Evolutionary conservation across 768 basidiomycete genomes (phyloP), one percentile per base, ranked within the genome.

Genomic region (Psilocybe cyanescens): DNA sequence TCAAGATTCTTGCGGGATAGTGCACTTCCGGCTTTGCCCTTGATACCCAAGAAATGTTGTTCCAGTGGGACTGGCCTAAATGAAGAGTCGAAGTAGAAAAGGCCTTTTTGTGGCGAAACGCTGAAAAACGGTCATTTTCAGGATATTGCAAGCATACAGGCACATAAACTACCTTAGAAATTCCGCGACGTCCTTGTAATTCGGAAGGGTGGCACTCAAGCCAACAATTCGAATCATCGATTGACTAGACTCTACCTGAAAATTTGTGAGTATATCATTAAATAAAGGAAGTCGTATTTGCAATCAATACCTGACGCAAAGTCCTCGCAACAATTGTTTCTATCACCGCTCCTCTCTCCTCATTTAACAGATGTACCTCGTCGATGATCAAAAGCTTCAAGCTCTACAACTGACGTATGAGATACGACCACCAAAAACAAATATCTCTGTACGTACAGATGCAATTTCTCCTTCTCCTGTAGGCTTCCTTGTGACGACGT

Each of bases 281-380:
- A 24, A 24, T 9, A 16, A 12, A 30, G 12, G 29, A 16, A n/a
- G 3, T 9, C n/a, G 24, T n/a, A 48, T 24, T 16, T 12, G 29
- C n/a, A 19, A 1, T 16, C 16, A 44, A 35, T 30, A 88, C 94
- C 78, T 95, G 94, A 47, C 97, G 86, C 24, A 98, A 78, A 2
- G 97, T 99, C 64, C 97, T 83, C 3, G 97, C 97, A 11, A 99
- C 96, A 67, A 99, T 99, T 0, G 95, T 93, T 75, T 99, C 97
- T 64, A 99, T 95, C 35, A 99, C 97, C 12, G 97, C 95, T 24
- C 97, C 97, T 68, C 97, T 92, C 61, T 97, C 96, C 78, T 99
- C 97, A 69, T 98, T 98, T 50, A 99, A 83, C 17, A 99, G 79
- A 76, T 99, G 97, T 0, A 99, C 93, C 74, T 99, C 97, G 66